phyloP scores from a whole-genome alignment of 305 asterid species.

The Lippia alba region DNA sequence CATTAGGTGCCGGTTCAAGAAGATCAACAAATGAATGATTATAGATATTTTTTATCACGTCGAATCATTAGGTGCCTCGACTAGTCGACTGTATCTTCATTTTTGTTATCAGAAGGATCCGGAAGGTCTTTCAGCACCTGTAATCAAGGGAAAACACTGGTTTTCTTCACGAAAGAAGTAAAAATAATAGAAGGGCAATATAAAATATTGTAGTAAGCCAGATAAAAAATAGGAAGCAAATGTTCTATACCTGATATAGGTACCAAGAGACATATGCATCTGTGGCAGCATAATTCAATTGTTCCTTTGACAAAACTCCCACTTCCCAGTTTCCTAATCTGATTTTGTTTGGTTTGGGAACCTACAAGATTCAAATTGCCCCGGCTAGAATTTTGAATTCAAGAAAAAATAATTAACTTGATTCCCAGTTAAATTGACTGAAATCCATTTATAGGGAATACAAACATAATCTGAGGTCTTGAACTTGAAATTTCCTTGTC shows the following conservation, averaged over 20 bases:
- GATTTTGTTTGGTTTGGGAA: slow-evolving; percentile 76
- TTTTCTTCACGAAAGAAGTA: slow-evolving; percentile 15
- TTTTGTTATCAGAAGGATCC: slow-evolving; percentile 44
- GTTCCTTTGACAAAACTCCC: slow-evolving; percentile 62
- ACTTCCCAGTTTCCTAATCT: slow-evolving; percentile 97
- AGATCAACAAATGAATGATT: no score
- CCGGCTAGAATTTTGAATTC: slow-evolving; percentile 24
- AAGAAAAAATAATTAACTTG: background rate
- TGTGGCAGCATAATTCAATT: slow-evolving; percentile 82
- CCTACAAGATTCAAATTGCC: slow-evolving; percentile 53
- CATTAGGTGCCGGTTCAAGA: background rate
- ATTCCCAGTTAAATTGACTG: background rate
- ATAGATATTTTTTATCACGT: background rate
- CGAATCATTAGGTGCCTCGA: slow-evolving; percentile 30
- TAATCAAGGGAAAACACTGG: slow-evolving; percentile 9
- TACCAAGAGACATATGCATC: slow-evolving; percentile 93
- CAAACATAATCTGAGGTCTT: background rate
- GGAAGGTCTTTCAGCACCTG: slow-evolving; percentile 70
- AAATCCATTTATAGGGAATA: background rate
- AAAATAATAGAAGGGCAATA: background rate
- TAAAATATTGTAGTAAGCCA: background rate
- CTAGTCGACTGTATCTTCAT: slow-evolving; percentile 28
- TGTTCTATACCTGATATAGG: slow-evolving; percentile 71
- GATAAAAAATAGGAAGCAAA: slow-evolving; percentile 8
- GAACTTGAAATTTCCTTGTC: background rate